phyloP scores from a whole-genome alignment of 495 filamentous ascomycete genomes.

The Aspergillus sparsus region DNA sequence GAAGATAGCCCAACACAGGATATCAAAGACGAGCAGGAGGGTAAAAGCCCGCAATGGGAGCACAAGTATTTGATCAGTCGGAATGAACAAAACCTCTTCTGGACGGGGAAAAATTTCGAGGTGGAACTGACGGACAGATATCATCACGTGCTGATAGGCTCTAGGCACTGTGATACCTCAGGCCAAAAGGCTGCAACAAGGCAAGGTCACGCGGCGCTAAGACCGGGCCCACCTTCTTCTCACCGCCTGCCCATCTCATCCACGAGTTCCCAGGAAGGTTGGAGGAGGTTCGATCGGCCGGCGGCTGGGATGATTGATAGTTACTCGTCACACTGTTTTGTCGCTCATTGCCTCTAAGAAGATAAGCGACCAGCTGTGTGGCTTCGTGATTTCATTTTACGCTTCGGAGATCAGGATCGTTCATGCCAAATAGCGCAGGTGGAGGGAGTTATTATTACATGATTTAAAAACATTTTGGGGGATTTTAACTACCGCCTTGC shows the following conservation, averaged over 20 bases:
- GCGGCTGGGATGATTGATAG: too few species aligned
- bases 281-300: too few species aligned
- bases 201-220: conserved; percentile 23
- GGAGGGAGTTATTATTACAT: too few species aligned
- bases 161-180: conserved; percentile 18
- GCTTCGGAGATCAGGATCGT: too few species aligned
- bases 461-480: too few species aligned
- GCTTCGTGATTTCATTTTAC: too few species aligned
- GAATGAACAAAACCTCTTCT: conserved; percentile 27
- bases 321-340: too few species aligned
- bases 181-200: conserved; percentile 12
- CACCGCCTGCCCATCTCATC: too few species aligned
- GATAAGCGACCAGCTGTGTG: too few species aligned
- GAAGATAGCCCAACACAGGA: not conserved
- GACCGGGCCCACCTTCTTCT: not conserved
- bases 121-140: conserved; percentile 44
- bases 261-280: not conserved
- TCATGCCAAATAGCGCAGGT: too few species aligned
- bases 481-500: too few species aligned
- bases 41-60: conserved; percentile 33
- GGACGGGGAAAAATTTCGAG: conserved; percentile 51
- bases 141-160: conserved; percentile 53
- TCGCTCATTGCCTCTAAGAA: too few species aligned
- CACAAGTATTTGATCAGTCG: conserved; percentile 19
- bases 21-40: conserved; percentile 7